phyloP scores from a whole-genome alignment of 495 filamentous ascomycete species.

The Aspergillus hancockii region DNA sequence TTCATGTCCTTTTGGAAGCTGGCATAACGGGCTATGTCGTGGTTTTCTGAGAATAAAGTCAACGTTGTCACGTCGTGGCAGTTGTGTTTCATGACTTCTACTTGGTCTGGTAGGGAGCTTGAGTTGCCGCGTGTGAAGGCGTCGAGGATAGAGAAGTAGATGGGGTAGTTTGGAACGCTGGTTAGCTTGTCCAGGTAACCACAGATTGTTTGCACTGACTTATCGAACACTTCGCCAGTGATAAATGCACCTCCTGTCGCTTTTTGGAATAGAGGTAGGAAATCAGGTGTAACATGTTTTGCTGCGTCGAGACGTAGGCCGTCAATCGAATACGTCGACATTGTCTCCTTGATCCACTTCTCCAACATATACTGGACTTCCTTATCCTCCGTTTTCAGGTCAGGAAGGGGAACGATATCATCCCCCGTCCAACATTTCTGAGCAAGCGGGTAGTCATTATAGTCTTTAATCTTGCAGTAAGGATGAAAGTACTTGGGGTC shows the following conservation, averaged over 20 bases:
- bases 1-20: slow-evolving; percentile 44
- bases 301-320: slow-evolving; percentile 68
- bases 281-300: slow-evolving; percentile 47
- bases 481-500: slow-evolving; percentile 58
- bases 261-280: slow-evolving; percentile 4
- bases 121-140: slow-evolving; percentile 63
- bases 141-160: slow-evolving; percentile 61
- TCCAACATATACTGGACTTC: slow-evolving; percentile 53
- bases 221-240: slow-evolving; percentile 22
- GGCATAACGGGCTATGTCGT: slow-evolving; percentile 66
- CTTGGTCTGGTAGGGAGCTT: slow-evolving; percentile 49
- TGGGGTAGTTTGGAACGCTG: slow-evolving; percentile 70
- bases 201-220: slow-evolving; percentile 20
- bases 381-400: slow-evolving; percentile 60
- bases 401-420: slow-evolving; percentile 57
- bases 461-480: slow-evolving; percentile 56
- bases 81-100: slow-evolving; percentile 48
- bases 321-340: slow-evolving; percentile 66
- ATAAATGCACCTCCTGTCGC: slow-evolving; percentile 14
- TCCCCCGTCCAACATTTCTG: slow-evolving; percentile 60
- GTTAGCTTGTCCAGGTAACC: slow-evolving; percentile 24
- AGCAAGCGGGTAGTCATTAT: slow-evolving; percentile 16
- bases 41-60: slow-evolving; percentile 78
- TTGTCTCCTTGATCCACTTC: slow-evolving; percentile 59
- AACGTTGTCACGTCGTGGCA: slow-evolving; percentile 63